Conservation (phyloP, 2,329 filamentous ascomycete genomes). For the Coniella vitis region DNA sequence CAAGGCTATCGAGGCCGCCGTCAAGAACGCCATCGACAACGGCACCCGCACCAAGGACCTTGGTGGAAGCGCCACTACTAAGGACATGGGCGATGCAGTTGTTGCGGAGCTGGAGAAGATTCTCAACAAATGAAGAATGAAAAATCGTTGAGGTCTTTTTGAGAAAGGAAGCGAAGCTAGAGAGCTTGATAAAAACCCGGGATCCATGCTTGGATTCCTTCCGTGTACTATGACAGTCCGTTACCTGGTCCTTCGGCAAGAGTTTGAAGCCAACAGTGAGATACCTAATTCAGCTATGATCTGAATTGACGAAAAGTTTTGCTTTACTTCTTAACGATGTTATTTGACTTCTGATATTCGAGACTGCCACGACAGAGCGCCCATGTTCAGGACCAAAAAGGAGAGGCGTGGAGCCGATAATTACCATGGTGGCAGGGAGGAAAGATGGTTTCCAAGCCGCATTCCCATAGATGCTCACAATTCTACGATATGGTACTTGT, state of each 20-base stretch:
- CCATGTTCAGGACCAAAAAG: too few species aligned
- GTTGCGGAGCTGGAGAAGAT: constrained; percentile 66
- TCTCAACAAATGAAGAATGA: constrained; percentile 38
- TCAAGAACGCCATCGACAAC: constrained; percentile 70
- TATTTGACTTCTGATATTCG: too few species aligned
- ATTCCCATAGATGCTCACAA: too few species aligned
- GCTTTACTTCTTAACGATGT: background rate
- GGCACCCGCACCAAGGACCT: constrained; percentile 79
- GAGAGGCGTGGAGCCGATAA: too few species aligned
- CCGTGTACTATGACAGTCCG: too few species aligned
- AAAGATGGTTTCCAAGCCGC: too few species aligned
- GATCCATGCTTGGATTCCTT: too few species aligned
- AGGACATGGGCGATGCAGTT: constrained; percentile 71
- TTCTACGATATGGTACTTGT: too few species aligned
- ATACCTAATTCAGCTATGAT: background rate
- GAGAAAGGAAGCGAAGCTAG: background rate
- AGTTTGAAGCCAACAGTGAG: background rate
- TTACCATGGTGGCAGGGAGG: too few species aligned
- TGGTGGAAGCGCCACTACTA: constrained; percentile 67
- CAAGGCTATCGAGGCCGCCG: constrained; percentile 71
- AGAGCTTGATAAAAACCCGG: background rate
- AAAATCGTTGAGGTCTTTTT: background rate
- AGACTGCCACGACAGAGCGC: too few species aligned
- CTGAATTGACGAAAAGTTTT: constrained; percentile 8
- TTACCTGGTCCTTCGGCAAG: too few species aligned